Evolutionary conservation across 2,329 filamentous ascomycete species (phyloP), one percentile per base, ranked within the genome.

Genomic region (Macrophomina phaseolina): DNA sequence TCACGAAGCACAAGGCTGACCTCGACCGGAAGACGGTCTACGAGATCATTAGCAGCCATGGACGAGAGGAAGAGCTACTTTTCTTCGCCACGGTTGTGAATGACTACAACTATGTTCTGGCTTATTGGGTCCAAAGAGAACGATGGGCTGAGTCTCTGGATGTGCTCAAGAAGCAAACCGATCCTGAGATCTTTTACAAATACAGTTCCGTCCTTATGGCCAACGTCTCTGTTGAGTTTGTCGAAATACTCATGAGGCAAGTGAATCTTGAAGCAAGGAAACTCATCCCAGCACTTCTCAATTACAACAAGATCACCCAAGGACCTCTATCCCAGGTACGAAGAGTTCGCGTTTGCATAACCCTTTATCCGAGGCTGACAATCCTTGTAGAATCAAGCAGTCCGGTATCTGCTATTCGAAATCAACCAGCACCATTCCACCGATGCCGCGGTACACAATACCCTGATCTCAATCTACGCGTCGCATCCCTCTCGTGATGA

Each of bases 161-260:
- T 65, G 93, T 98, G 48, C 84, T 99, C 63, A 97, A 97, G 81
- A 93, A 91, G 78, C 95, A 99, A 80, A 97, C 90, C 5, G 91
- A 97, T 61, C 88, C 92, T 0, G 93, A 97, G 61, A 92, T 97
- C 53, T 99, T 98, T 80, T 98, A 98, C 82, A 91, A 92, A 69
- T 97, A 98, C 78, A 95, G 93, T 82, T 97, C 91, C 73, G 94
- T 98, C n/a, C 86, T 99, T 56, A 97, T 99, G 91, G 90, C 89
- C 16, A 92, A 97, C 75, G 90, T 90, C 3, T 89, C 94, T 0
- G 86, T 90, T 5, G 94, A 97, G 63, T 83, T 97, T 30, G 91
- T 98, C n/a, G 94, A 99, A 71, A 93, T 99, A 40, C 81, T 99
- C 74, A 97, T 97, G 91, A 88, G 95, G 42, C 94, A 98, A 75